Evolutionary conservation across 176 grass and related monocot species (phyloP).

Genomic region (Ananas comosus): DNA sequence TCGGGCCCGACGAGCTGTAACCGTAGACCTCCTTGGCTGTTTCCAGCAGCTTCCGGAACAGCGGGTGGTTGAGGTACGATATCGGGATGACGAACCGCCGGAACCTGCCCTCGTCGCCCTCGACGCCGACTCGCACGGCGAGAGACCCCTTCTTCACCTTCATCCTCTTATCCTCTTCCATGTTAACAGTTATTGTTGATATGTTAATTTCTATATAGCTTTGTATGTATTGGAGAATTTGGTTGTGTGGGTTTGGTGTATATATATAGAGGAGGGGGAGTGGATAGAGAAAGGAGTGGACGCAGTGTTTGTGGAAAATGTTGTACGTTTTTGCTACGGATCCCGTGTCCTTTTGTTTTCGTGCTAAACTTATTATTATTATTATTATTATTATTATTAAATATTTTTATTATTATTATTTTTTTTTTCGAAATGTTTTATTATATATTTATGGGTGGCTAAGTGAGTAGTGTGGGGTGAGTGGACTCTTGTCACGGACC

Average conservation of each 20-base stretch:
- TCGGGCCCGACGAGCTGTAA: slow-evolving; percentile 50
- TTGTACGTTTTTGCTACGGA: slow-evolving; percentile 34
- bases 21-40: slow-evolving; percentile 69
- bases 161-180: slow-evolving; percentile 52
- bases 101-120: slow-evolving; percentile 29
- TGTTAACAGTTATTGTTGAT: slow-evolving; percentile 2
- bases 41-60: slow-evolving; percentile 55
- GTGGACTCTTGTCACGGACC: too few species aligned
- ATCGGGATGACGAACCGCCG: slow-evolving; percentile 79
- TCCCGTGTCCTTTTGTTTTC: slow-evolving; percentile 19
- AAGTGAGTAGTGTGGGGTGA: too few species aligned
- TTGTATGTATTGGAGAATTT: not conserved
- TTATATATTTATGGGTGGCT: too few species aligned
- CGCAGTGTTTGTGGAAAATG: slow-evolving; percentile 2
- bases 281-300: slow-evolving; percentile 13
- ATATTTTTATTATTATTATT: too few species aligned
- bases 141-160: slow-evolving; percentile 99
- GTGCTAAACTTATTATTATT: too few species aligned
- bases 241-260: not conserved
- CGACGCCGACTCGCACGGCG: slow-evolving; percentile 56
- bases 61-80: slow-evolving; percentile 82
- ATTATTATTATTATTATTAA: too few species aligned
- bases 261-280: not conserved
- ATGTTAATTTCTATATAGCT: not conserved
- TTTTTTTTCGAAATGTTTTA: too few species aligned